These are phyloP conservation scores for Cercospora sp. DNA, from an alignment of 2,329 filamentous ascomycete species.

Conservation along the genomic window DNA sequence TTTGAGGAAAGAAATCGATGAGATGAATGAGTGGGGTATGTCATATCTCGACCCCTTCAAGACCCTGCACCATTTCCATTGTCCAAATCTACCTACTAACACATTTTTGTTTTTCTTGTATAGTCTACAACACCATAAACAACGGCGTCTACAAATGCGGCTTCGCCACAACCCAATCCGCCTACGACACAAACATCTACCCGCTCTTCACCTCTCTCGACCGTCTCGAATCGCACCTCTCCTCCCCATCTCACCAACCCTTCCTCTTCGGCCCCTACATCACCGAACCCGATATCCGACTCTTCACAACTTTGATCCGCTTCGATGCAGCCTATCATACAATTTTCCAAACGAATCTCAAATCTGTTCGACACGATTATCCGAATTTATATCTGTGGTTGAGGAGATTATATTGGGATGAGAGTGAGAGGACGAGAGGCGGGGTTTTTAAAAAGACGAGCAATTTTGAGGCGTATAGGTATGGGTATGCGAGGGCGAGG, in stretches of 20 bases:
- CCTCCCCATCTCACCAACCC: slow-evolving; percentile 50
- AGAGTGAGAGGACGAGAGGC: slow-evolving; percentile 41
- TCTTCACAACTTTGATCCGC: slow-evolving; percentile 65
- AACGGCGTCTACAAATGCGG: slow-evolving; percentile 52
- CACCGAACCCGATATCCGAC: slow-evolving; percentile 63
- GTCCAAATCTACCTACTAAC: not conserved
- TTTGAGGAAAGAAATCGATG: slow-evolving; percentile 70
- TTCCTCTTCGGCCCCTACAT: slow-evolving; percentile 74
- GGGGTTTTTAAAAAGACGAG: slow-evolving; percentile 49
- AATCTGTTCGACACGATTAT: slow-evolving; percentile 63
- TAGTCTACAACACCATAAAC: slow-evolving; percentile 57
- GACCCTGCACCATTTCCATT: too few species aligned
- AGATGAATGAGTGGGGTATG: slow-evolving; percentile 69
- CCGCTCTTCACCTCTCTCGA: slow-evolving; percentile 77
- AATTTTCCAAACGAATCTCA: slow-evolving; percentile 74
- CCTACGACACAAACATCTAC: slow-evolving; percentile 73
- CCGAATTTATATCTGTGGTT: slow-evolving; percentile 50
- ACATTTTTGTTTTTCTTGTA: not conserved
- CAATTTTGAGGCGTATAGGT: slow-evolving; percentile 39
- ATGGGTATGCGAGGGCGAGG: slow-evolving; percentile 22
- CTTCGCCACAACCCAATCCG: slow-evolving; percentile 79
- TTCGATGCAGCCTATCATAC: slow-evolving; percentile 81
- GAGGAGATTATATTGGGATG: slow-evolving; percentile 50
- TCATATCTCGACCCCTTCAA: too few species aligned
- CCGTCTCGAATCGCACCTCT: slow-evolving; percentile 70